These are phyloP conservation scores for Penicillium bialowiezense DNA, from an alignment of 495 filamentous ascomycete species.

Conservation along the genomic window DNA sequence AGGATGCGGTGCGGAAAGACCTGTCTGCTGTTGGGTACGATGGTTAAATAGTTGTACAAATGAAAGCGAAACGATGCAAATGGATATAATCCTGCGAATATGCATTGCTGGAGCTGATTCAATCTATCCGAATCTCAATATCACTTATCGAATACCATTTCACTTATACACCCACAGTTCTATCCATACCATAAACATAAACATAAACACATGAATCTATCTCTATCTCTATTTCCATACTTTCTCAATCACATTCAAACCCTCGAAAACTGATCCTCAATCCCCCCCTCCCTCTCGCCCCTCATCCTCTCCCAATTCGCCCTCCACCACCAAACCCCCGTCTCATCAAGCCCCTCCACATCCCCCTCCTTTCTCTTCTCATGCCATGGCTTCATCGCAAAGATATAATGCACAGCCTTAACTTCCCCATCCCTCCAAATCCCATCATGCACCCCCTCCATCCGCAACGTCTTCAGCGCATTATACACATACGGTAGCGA, in stretches of 20 bases:
- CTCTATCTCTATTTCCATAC: too few relatives aligned
- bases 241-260: background rate
- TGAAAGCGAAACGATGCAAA: background rate
- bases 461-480: slow-evolving; percentile 72
- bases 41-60: slow-evolving; percentile 28
- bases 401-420: slow-evolving; percentile 75
- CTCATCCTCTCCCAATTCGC: slow-evolving; percentile 49
- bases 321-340: slow-evolving; percentile 65
- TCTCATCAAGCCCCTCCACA: slow-evolving; percentile 12
- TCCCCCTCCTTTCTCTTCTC: slow-evolving; percentile 37
- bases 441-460: slow-evolving; percentile 59
- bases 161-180: too few relatives aligned
- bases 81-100: slow-evolving; percentile 8
- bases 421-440: slow-evolving; percentile 75
- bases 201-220: too few relatives aligned
- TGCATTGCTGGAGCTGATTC: too few relatives aligned
- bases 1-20: slow-evolving; percentile 77
- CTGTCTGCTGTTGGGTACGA: slow-evolving; percentile 60
- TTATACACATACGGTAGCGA: slow-evolving; percentile 76
- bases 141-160: too few relatives aligned
- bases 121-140: too few relatives aligned
- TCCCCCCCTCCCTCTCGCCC: slow-evolving; percentile 41
- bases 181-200: too few relatives aligned
- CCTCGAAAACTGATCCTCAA: slow-evolving; percentile 16
- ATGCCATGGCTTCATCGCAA: slow-evolving; percentile 78